Conservation (phyloP, 257 asterid genomes). For the Verbena officinalis region DNA sequence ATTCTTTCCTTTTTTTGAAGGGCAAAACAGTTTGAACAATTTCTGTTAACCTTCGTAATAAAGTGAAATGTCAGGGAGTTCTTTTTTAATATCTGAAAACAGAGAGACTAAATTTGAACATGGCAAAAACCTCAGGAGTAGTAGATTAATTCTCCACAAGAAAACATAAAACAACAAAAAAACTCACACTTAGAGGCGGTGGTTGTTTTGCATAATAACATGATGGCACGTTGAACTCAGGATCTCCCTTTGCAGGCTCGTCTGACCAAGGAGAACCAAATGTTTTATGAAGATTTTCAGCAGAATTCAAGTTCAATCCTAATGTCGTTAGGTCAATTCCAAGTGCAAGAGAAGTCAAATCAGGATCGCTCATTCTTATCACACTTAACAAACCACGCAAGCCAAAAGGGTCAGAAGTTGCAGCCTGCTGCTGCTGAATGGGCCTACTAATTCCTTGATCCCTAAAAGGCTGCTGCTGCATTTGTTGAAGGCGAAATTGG, state of each 20-base stretch:
- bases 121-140: too few species aligned
- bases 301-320: slow-evolving; percentile 91
- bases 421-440: slow-evolving; percentile 60
- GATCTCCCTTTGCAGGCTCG: slow-evolving; percentile 92
- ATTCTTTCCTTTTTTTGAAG: too few species aligned
- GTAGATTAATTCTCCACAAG: too few species aligned
- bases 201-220: slow-evolving; percentile 87
- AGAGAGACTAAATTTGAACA: too few species aligned
- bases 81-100: too few species aligned
- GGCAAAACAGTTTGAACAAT: too few species aligned
- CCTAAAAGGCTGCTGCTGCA: slow-evolving; percentile 79
- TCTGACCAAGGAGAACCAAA: slow-evolving; percentile 99
- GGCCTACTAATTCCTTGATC: slow-evolving; percentile 87
- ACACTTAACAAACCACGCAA: slow-evolving; percentile 89
- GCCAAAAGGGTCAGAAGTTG: slow-evolving; percentile 79
- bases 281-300: slow-evolving; percentile 82
- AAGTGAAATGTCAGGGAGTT: too few species aligned
- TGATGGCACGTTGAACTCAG: slow-evolving; percentile 88
- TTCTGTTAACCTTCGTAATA: too few species aligned
- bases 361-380: slow-evolving; percentile 89
- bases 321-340: slow-evolving; percentile 95
- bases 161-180: slow-evolving; percentile 16
- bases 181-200: slow-evolving; percentile 81
- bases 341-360: slow-evolving; percentile 87
- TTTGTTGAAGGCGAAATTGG: slow-evolving; percentile 85